Evolutionary conservation across 176 grass and related monocot species (phyloP), one percentile per base, ranked within the genome.

Genomic region (Zizania latifolia): DNA sequence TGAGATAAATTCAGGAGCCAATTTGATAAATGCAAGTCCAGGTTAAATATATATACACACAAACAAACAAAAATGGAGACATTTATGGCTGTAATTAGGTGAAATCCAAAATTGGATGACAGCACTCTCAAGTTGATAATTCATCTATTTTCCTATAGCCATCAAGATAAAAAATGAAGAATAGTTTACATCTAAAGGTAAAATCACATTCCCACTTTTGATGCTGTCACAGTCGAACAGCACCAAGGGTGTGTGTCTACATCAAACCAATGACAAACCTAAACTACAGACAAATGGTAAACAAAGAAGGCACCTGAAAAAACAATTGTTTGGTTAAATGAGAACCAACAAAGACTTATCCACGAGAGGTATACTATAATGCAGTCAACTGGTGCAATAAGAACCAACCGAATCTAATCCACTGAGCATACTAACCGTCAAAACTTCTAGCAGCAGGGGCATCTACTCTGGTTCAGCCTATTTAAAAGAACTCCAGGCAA

Each of bases 311-410:
- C 1, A 1, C 53, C 38, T 51, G 24, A 77, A 51, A 57, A 35
- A 26, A 56, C 51, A 38, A 77, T 23, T 68, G 17, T 17, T 50
- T 61, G 41, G 67, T 70, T 22, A 61, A 83, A 77, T 69, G 30
- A 77, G 73, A 77, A 77, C 64, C 72, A 83, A 51, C 31, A 30
- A 77, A 76, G 61, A 62, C 72, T 21, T 77, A 77, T 83, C 72
- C 81, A 83, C 48, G 21, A 35, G 51, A 83, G 46, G 30, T 68
- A 69, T 24, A 58, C 33, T 10, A 60, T 51, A 51, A 37, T 44
- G 6, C 63, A 83, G 38, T 51, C 38, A 68, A 59, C 22, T 37
- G 50, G 62, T 61, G 54, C 53, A 61, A 62, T 30, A 56, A 14
- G 39, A 76, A 46, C 63, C 81, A 70, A 70, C 39, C 64, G 76